Percentiles rank a stretch among this genome's conserved stretches.
phyloP scores from a whole-genome alignment of 2,329 filamentous ascomycete genomes.

The Hymenoscyphus linearis region DNA sequence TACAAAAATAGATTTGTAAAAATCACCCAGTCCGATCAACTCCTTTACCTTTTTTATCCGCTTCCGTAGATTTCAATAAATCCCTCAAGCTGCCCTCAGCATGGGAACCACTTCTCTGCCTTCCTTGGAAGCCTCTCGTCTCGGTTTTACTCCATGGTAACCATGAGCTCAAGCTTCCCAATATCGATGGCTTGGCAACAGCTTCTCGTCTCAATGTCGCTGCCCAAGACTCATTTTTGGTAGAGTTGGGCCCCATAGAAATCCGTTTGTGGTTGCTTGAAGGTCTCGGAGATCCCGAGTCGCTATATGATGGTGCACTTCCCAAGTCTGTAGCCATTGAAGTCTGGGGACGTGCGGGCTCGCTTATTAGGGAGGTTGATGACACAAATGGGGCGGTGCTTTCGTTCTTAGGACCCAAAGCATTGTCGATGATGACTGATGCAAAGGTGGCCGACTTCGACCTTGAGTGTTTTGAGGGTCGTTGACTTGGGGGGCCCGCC shows the following conservation, averaged over 20 bases:
- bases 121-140: conserved; percentile 19
- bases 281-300: conserved; percentile 10
- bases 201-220: conserved; percentile 21
- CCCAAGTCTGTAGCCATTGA: conserved; percentile 37
- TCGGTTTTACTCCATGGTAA: conserved; percentile 26
- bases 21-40: conserved; percentile 22
- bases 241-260: conserved; percentile 21
- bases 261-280: conserved; percentile 19
- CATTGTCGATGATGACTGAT: conserved; percentile 38
- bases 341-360: conserved; percentile 52
- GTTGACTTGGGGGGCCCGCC: conserved; percentile 15
- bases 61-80: conserved; percentile 40
- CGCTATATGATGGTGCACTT: conserved; percentile 15
- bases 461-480: conserved; percentile 25
- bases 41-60: conserved; percentile 29
- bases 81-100: conserved; percentile 53
- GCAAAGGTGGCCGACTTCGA: conserved; percentile 42
- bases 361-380: conserved; percentile 44
- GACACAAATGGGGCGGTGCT: conserved; percentile 33
- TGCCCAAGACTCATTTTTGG: conserved; percentile 26
- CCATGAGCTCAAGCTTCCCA: conserved; percentile 30
- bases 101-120: conserved; percentile 36
- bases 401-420: conserved; percentile 26
- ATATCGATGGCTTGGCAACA: conserved; percentile 20
- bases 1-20: not conserved